Evolutionary conservation across 2,329 filamentous ascomycete species (phyloP).

Genomic region (Blumeriella jaapii): DNA sequence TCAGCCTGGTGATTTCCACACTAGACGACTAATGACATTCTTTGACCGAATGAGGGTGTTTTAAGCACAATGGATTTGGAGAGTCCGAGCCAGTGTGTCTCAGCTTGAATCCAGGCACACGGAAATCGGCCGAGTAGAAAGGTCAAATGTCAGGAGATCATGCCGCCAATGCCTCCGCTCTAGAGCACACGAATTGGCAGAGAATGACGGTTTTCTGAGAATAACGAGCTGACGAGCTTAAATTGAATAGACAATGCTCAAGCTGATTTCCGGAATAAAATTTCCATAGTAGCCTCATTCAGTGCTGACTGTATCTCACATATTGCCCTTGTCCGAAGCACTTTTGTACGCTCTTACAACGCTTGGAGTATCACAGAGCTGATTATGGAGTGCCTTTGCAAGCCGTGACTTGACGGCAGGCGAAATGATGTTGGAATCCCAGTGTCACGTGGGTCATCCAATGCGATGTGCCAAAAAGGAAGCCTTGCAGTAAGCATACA

Average conservation of each 20-base stretch:
- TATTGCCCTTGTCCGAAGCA: background rate
- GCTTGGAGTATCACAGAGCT: too few relatives aligned
- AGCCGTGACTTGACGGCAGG: too few relatives aligned
- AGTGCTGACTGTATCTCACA: slow-evolving; percentile 20
- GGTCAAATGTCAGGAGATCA: slow-evolving; percentile 17
- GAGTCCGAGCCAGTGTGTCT: slow-evolving; percentile 16
- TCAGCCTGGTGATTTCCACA: too few relatives aligned
- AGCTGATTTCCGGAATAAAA: too few relatives aligned
- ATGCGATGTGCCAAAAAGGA: background rate
- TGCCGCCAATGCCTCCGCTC: slow-evolving; percentile 13
- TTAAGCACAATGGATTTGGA: too few relatives aligned
- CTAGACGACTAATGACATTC: too few relatives aligned
- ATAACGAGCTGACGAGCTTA: too few relatives aligned
- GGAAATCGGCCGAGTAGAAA: slow-evolving; percentile 12
- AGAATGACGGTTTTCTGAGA: slow-evolving; percentile 3
- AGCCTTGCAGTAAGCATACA: background rate
- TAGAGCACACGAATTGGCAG: too few relatives aligned
- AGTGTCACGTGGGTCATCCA: background rate
- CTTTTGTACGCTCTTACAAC: background rate
- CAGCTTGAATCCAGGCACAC: slow-evolving; percentile 13
- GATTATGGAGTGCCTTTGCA: too few relatives aligned
- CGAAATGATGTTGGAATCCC: background rate
- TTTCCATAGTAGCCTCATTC: background rate
- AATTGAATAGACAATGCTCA: too few relatives aligned
- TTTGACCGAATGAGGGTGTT: too few relatives aligned